phyloP scores from a whole-genome alignment of 345 rosid genomes.

The Anacardium occidentale region DNA sequence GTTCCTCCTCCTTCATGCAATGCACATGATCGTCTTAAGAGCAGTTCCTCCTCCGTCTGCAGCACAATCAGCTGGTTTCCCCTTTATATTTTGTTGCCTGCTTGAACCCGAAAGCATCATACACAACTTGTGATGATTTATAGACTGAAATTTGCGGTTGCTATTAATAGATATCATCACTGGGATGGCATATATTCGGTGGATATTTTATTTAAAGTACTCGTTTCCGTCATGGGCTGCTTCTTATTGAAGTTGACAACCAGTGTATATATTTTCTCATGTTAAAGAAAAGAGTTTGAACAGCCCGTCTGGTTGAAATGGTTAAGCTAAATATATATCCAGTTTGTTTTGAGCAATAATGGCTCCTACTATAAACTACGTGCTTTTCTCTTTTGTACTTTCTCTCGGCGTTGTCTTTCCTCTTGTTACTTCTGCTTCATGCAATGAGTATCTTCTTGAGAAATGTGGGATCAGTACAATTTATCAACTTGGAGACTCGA shows the following conservation, averaged over 20 bases:
- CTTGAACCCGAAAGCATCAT: slow-evolving; percentile 9
- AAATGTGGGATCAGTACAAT: slow-evolving; percentile 17
- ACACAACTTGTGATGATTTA: background rate
- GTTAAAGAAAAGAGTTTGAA: too few species aligned
- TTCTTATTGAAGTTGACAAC: too few species aligned
- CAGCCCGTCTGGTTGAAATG: too few species aligned
- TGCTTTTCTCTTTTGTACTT: slow-evolving; percentile 4
- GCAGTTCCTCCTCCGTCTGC: slow-evolving; percentile 10
- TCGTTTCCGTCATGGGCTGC: too few species aligned
- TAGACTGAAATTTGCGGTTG: slow-evolving; percentile 25
- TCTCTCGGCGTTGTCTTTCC: background rate
- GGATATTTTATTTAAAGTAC: too few species aligned
- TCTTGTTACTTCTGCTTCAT: background rate
- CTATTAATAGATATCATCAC: background rate
- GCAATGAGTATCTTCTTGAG: background rate
- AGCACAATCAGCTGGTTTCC: slow-evolving; percentile 22
- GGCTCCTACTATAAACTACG: background rate
- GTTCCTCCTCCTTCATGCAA: background rate
- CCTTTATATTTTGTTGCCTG: slow-evolving; percentile 9
- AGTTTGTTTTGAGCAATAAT: too few species aligned
- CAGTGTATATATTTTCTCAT: too few species aligned
- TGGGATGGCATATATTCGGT: too few species aligned
- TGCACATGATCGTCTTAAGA: background rate
- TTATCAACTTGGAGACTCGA: slow-evolving; percentile 19
- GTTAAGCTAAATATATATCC: too few species aligned